A percentile compares a stretch with the other conserved stretches of the same genome.
phyloP scores from a whole-genome alignment of 495 filamentous ascomycete species.

The Penicillium taxi region DNA sequence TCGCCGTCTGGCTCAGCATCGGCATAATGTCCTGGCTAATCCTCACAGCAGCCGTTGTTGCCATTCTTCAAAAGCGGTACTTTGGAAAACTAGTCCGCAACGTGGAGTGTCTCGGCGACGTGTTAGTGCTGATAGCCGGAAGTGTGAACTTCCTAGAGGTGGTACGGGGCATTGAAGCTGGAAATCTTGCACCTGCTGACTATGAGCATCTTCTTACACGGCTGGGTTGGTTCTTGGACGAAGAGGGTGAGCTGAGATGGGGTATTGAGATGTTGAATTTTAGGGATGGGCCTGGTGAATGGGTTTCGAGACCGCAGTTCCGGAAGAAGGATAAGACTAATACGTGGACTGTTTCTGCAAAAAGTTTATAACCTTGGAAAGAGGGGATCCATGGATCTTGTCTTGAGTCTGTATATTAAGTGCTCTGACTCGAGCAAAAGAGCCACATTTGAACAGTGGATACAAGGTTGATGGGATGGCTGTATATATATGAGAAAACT shows the following conservation, averaged over 20 bases:
- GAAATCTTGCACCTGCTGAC: slow-evolving; percentile 1
- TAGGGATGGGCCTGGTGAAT: slow-evolving; percentile 9
- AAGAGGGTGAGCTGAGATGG: slow-evolving; percentile 13
- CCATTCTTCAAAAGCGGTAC: slow-evolving; percentile 14
- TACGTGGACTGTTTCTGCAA: slow-evolving; percentile 9
- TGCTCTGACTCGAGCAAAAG: no score
- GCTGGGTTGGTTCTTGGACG: slow-evolving; percentile 17
- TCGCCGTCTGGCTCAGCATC: slow-evolving; percentile 30
- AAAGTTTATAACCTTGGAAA: no score
- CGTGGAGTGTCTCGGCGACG: slow-evolving; percentile 15
- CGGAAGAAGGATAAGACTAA: slow-evolving; percentile 7
- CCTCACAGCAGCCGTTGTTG: slow-evolving; percentile 18
- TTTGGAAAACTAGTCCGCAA: slow-evolving; percentile 16
- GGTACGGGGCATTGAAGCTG: slow-evolving; percentile 12
- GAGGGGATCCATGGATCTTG: no score
- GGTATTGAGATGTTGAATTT: slow-evolving; percentile 17
- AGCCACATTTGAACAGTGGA: no score
- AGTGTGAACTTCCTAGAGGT: slow-evolving; percentile 15
- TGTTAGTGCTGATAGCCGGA: slow-evolving; percentile 13
- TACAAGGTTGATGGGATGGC: no score
- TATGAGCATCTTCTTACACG: slow-evolving; percentile 10
- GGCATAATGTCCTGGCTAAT: slow-evolving; percentile 27
- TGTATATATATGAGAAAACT: no score
- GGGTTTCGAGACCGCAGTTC: slow-evolving; percentile 11
- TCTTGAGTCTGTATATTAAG: no score